These are phyloP conservation scores for Glycine tomentella DNA, from an alignment of 306 rosid species.

Conservation along the genomic window DNA sequence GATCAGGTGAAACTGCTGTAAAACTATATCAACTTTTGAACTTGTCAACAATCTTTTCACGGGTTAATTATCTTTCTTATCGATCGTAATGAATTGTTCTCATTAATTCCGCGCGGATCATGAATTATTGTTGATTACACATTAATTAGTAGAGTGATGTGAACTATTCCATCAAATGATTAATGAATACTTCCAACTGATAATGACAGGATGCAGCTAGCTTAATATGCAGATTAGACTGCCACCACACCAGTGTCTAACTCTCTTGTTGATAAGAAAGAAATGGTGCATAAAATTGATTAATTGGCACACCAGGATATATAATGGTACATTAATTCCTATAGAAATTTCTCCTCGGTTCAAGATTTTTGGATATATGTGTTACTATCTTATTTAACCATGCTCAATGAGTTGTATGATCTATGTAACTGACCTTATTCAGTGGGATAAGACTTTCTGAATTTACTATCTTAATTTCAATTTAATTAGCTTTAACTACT, in stretches of 20 bases:
- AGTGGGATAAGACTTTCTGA: background rate
- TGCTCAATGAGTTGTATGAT: background rate
- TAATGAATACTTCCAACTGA: conserved; percentile 35
- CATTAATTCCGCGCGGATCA: background rate
- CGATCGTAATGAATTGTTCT: conserved; percentile 17
- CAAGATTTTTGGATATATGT: background rate
- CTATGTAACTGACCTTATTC: too few relatives aligned
- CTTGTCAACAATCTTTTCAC: conserved; percentile 10
- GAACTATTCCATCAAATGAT: conserved; percentile 38
- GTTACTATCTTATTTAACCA: too few relatives aligned
- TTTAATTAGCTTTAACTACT: background rate
- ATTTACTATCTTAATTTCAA: background rate
- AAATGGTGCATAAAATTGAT: conserved; percentile 10
- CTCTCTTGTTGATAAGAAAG: conserved; percentile 2
- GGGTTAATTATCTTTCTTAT: background rate
- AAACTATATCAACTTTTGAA: conserved; percentile 6
- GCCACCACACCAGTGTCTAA: background rate
- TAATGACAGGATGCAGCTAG: conserved; percentile 25
- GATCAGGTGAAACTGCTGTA: too few relatives aligned
- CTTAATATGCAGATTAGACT: conserved; percentile 29
- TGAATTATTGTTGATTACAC: conserved; percentile 24
- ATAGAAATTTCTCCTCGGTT: conserved; percentile 20
- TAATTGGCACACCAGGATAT: background rate
- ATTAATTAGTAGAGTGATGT: conserved; percentile 13
- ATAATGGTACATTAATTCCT: background rate